Evolutionary conservation across 768 basidiomycete species (phyloP).

Genomic region (Mycena amicta): DNA sequence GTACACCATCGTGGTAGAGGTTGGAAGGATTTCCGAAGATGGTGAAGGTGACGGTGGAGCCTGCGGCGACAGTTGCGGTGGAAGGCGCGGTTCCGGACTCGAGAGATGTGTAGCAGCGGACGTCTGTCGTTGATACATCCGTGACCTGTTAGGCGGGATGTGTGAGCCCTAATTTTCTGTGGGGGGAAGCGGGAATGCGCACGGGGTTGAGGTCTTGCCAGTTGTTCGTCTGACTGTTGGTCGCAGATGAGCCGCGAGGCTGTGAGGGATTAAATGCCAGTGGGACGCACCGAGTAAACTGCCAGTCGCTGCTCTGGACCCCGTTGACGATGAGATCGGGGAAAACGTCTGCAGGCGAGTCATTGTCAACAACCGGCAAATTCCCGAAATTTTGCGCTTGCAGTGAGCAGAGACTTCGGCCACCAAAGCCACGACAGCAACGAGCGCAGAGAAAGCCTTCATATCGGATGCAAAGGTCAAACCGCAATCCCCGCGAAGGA

Average conservation of each 20-base stretch:
- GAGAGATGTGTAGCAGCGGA: conserved; percentile 11
- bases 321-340: conserved; percentile 28
- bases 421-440: conserved; percentile 4
- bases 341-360: conserved; percentile 28
- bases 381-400: too few species aligned
- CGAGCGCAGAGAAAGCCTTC: conserved; percentile 11
- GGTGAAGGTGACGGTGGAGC: conserved; percentile 28
- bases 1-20: conserved; percentile 10
- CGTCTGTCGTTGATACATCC: conserved; percentile 7
- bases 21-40: conserved; percentile 7
- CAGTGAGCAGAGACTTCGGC: conserved; percentile 16
- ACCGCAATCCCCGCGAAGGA: neutral
- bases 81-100: conserved; percentile 25
- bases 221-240: conserved; percentile 17
- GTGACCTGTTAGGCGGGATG: neutral
- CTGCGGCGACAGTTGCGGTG: conserved; percentile 32
- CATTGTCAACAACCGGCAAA: too few species aligned
- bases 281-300: conserved; percentile 21
- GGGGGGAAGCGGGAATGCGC: neutral
- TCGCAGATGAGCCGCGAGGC: neutral
- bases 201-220: conserved; percentile 14
- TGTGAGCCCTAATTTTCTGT: neutral
- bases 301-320: conserved; percentile 22
- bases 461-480: neutral
- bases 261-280: neutral